phyloP scores from a whole-genome alignment of 1,284 basidiomycete genomes.

The Ustilago curta region DNA sequence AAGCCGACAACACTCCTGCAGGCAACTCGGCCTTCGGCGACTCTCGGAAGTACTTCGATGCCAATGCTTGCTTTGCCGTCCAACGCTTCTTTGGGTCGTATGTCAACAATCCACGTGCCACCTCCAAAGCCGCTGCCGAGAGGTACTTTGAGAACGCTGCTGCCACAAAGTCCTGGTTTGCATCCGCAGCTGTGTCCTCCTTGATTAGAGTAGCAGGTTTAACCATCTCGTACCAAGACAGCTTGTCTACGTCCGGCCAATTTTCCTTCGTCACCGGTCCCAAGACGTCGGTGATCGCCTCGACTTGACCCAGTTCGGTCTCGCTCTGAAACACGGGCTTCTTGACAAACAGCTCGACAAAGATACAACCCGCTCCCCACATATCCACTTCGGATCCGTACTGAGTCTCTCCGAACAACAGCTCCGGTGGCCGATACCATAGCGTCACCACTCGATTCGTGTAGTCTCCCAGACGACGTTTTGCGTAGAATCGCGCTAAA shows the following conservation, averaged over 20 bases:
- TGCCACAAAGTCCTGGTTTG: constrained; percentile 76
- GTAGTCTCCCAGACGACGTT: constrained; percentile 88
- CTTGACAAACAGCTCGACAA: constrained; percentile 94
- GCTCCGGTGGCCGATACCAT: constrained; percentile 97
- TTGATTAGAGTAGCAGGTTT: constrained; percentile 75
- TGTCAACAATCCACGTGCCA: constrained; percentile 84
- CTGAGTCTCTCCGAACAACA: constrained; percentile 93
- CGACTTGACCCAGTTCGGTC: constrained; percentile 96
- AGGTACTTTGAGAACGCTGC: constrained; percentile 34
- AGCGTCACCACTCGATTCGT: constrained; percentile 98
- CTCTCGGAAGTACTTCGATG: constrained; percentile 82
- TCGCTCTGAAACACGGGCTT: constrained; percentile 95
- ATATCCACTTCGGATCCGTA: constrained; percentile 99
- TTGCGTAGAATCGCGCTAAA: constrained; percentile 94
- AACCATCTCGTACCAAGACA: constrained; percentile 99
- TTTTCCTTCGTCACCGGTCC: constrained; percentile 86
- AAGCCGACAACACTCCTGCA: constrained; percentile 71
- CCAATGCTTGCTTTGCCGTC: constrained; percentile 83
- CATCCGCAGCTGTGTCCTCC: constrained; percentile 72
- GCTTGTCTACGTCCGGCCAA: constrained; percentile 83
- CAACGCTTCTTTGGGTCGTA: constrained; percentile 85
- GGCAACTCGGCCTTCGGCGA: constrained; percentile 84
- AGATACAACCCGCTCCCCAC: constrained; percentile 99
- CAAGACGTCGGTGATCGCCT: constrained; percentile 88
- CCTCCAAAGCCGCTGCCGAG: constrained; percentile 77